Conservation (phyloP, 2,329 filamentous ascomycete genomes). For the Zasmidium citrigriseum region DNA sequence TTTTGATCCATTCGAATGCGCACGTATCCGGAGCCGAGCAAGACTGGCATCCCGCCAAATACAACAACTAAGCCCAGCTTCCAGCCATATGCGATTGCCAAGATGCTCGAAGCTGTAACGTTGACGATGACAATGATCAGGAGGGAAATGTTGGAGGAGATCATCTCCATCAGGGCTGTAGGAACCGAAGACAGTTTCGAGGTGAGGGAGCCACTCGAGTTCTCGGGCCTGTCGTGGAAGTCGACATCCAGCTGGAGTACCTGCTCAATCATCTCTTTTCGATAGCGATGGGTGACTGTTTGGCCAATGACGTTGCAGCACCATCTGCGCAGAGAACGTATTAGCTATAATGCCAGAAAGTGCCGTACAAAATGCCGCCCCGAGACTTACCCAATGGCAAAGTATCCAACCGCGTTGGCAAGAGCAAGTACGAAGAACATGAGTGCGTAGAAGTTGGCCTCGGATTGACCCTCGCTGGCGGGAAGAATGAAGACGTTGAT, state of each 20-base stretch:
- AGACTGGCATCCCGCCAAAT: constrained; percentile 35
- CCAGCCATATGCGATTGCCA: constrained; percentile 39
- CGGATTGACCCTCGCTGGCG: constrained; percentile 38
- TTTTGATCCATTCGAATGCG: constrained; percentile 37
- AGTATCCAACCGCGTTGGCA: constrained; percentile 43
- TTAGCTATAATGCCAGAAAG: no score
- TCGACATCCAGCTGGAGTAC: constrained; percentile 34
- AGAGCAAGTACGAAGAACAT: constrained; percentile 60
- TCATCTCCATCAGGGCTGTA: constrained; percentile 52
- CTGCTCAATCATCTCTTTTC: constrained; percentile 36
- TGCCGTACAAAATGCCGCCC: no score
- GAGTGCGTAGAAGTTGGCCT: constrained; percentile 54
- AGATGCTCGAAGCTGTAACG: constrained; percentile 29
- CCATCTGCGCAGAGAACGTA: constrained; percentile 45
- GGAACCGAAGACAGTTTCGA: constrained; percentile 52
- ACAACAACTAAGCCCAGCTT: constrained; percentile 38
- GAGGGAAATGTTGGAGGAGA: constrained; percentile 48
- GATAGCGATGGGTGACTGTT: constrained; percentile 39
- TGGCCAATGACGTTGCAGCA: constrained; percentile 48
- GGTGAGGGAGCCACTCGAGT: constrained; percentile 51
- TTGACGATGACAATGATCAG: constrained; percentile 38
- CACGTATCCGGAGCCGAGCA: constrained; percentile 37
- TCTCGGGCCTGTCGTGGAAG: constrained; percentile 46
- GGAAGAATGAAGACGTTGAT: constrained; percentile 49
- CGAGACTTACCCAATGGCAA: no score